A percentile compares a stretch with the other conserved stretches of the same genome.
Conservation (phyloP, 345 rosid genomes). For the Kandelia obovata region DNA sequence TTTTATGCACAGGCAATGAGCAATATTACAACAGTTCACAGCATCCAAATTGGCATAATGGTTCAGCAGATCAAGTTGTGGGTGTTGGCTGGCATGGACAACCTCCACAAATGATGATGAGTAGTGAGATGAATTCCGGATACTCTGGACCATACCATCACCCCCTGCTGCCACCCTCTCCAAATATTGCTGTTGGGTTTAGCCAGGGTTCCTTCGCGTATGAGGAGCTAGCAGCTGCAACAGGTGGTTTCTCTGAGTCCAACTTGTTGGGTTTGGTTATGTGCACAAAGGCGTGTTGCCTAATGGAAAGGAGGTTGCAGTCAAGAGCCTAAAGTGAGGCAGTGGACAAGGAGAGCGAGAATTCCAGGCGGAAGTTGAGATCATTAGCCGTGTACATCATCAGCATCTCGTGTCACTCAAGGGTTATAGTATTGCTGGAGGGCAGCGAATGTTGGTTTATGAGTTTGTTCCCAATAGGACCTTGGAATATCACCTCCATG, state of each 20-base stretch:
- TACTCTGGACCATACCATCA: conserved; percentile 57
- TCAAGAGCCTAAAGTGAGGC: conserved; percentile 79
- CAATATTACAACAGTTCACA: conserved; percentile 38
- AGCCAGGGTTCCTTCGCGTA: conserved; percentile 69
- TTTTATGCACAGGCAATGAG: conserved; percentile 23
- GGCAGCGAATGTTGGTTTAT: conserved; percentile 88
- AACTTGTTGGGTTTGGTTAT: conserved; percentile 80
- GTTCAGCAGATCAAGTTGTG: conserved; percentile 30
- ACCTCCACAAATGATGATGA: conserved; percentile 40
- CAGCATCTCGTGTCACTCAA: conserved; percentile 86
- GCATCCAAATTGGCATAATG: conserved; percentile 48
- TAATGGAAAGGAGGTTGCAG: conserved; percentile 78
- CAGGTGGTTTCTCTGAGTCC: conserved; percentile 58
- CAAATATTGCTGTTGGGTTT: conserved; percentile 62
- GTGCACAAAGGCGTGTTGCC: conserved; percentile 90
- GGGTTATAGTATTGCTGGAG: conserved; percentile 84
- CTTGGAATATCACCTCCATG: conserved; percentile 79
- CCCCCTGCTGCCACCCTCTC: conserved; percentile 78
- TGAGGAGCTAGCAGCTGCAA: conserved; percentile 78
- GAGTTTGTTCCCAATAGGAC: conserved; percentile 82
- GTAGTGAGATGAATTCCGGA: conserved; percentile 50
- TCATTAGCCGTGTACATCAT: conserved; percentile 96
- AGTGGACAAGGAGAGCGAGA: conserved; percentile 97
- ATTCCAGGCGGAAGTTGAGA: conserved; percentile 95
- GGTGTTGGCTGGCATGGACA: conserved; percentile 41